A percentile compares a stretch with the other conserved stretches of the same genome.
Evolutionary conservation across 495 filamentous ascomycete genomes (phyloP).

Genomic region (Hypoxylon lenormandii): DNA sequence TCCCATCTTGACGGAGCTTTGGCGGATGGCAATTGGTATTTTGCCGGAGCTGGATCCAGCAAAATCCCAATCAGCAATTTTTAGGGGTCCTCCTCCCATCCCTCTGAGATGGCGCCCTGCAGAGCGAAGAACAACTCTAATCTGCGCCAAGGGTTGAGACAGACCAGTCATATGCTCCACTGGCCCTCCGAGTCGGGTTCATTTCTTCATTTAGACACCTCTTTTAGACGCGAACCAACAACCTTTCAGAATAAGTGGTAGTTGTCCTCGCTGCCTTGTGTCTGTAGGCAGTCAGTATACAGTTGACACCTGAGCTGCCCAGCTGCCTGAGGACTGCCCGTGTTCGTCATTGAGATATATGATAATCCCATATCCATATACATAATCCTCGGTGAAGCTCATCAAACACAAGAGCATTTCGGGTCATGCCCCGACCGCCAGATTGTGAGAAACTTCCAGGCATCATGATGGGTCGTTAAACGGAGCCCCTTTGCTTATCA

Average conservation of each 20-base stretch:
- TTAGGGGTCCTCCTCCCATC: constrained; percentile 35
- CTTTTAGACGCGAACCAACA: constrained; percentile 16
- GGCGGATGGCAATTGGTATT: constrained; percentile 37
- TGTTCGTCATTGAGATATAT: constrained; percentile 14
- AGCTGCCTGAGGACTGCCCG: not conserved
- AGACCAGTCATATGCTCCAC: constrained; percentile 28
- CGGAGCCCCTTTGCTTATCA: constrained; percentile 43
- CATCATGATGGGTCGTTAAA: constrained; percentile 43
- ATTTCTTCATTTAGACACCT: constrained; percentile 21
- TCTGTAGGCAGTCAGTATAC: not conserved
- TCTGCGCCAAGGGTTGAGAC: constrained; percentile 33
- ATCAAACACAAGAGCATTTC: constrained; percentile 29
- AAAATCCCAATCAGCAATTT: constrained; percentile 28
- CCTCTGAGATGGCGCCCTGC: constrained; percentile 39
- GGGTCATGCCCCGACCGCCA: constrained; percentile 43
- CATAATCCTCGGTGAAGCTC: constrained; percentile 23
- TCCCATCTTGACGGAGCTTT: constrained; percentile 36
- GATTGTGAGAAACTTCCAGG: constrained; percentile 36
- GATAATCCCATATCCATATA: too few species aligned
- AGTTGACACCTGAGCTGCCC: not conserved
- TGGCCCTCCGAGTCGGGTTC: constrained; percentile 34
- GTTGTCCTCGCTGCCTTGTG: not conserved
- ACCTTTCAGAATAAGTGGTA: constrained; percentile 7
- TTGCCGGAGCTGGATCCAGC: constrained; percentile 42
- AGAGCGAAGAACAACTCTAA: constrained; percentile 43